Base-by-base conservation (phyloP, 768 basidiomycete genomes). In the Chalciporus pseudorubinellus region DNA sequence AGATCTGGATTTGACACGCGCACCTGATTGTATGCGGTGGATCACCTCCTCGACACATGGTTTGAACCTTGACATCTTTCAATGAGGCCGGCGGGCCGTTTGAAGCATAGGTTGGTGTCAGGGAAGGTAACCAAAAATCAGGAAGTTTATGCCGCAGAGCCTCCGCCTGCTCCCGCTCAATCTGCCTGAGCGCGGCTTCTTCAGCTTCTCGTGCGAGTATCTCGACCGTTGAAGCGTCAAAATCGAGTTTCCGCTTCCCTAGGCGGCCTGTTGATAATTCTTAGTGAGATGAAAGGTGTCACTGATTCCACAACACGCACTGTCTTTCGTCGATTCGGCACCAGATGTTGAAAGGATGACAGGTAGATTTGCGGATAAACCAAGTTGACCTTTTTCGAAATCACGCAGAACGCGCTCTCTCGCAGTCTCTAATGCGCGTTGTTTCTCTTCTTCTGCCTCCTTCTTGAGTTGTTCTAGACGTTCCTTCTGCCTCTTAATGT, bases 91-190 rank as follows among this genome's bases (percentile, higher is more conserved):
- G 85, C 10, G 76, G 78, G 0, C 83, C 83, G 44, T 64, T 75
- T 28, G 87, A 75, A 20, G 80, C 72, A 69, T 89, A 82, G 40
- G 80, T 95, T 0, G 95, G 95, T 0, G 95, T 94, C 21, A 98
- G 72, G 0, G 90, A 93, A 3, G 94, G 94, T 34, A 99, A 76
- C 97, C 97, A 99, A 67, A 97, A 99, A 61, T 97, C 94, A 2
- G 97, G 94, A 3, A 98, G 79, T 68, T 98, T 97, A 53, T 83
- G 80, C 52, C 87, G 89, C 50, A 95, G 72, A 3, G 87, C 80
- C 55, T 93, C 92, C 0, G 87, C 86, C 58, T 91, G 89, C 66
- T 97, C 93, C 29, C 78, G 77, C 63, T 93, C 90, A 42, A 98
- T 92, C 60, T 86, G 74, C 28, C 78, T 77, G 44, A 95, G 72